Percentiles rank a stretch among this genome's conserved stretches.
phyloP scores from a whole-genome alignment of 2,329 filamentous ascomycete genomes.

The Phyllosticta citriasiana region DNA sequence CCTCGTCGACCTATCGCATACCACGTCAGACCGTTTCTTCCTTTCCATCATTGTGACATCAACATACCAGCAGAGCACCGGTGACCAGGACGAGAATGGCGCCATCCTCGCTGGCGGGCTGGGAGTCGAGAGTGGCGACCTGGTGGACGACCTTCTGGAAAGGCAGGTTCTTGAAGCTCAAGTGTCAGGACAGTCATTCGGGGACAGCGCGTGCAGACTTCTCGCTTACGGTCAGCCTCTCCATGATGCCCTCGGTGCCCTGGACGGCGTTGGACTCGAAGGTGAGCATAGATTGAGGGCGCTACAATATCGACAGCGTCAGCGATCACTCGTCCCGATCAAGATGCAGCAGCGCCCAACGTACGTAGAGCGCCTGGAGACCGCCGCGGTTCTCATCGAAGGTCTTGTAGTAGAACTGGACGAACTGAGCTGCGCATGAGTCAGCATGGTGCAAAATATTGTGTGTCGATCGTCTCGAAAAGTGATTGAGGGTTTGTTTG shows the following conservation, averaged over 20 bases:
- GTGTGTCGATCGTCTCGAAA: neutral
- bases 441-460: neutral
- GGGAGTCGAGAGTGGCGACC: slow-evolving; percentile 69
- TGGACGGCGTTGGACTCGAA: slow-evolving; percentile 65
- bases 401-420: slow-evolving; percentile 79
- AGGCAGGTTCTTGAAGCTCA: slow-evolving; percentile 54
- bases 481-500: neutral
- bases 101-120: slow-evolving; percentile 58
- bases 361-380: slow-evolving; percentile 71
- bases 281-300: slow-evolving; percentile 80
- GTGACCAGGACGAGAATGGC: slow-evolving; percentile 82
- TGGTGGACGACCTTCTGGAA: slow-evolving; percentile 76
- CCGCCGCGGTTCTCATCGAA: slow-evolving; percentile 64
- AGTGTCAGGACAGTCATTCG: neutral
- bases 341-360: slow-evolving; percentile 21
- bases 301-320: slow-evolving; percentile 37
- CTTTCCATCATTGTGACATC: neutral
- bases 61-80: slow-evolving; percentile 66
- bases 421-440: slow-evolving; percentile 50
- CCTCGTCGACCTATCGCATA: slow-evolving; percentile 63
- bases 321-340: neutral
- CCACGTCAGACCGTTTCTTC: neutral
- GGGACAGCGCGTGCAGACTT: neutral
- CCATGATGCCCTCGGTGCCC: slow-evolving; percentile 57
- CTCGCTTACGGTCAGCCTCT: slow-evolving; percentile 68